Conservation (phyloP, 108 stramenopile genomes). For the Pseudonitzschia delicatissima region DNA sequence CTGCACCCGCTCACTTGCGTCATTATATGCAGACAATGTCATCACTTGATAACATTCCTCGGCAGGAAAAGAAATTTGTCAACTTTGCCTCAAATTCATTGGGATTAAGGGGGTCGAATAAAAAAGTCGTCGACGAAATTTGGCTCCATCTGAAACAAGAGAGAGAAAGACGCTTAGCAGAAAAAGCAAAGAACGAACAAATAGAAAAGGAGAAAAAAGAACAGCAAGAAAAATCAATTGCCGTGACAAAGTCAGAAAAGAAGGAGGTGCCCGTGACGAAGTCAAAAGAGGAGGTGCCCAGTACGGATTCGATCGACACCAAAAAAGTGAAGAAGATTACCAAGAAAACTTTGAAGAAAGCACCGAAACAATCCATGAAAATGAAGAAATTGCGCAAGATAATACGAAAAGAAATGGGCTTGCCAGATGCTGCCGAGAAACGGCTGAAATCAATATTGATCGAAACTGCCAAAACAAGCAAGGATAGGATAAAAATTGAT, state of each 20-base stretch:
- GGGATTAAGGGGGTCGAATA: slow-evolving; percentile 46
- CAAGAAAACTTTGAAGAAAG: slow-evolving; percentile 78
- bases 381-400: slow-evolving; percentile 51
- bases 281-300: slow-evolving; percentile 19
- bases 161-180: slow-evolving; percentile 34
- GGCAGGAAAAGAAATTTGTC: slow-evolving; percentile 87
- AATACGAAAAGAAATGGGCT: slow-evolving; percentile 24
- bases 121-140: slow-evolving; percentile 52
- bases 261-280: slow-evolving; percentile 9
- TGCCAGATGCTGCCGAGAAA: slow-evolving; percentile 28
- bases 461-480: slow-evolving; percentile 12
- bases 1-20: slow-evolving; percentile 53
- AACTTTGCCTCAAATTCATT: slow-evolving; percentile 88
- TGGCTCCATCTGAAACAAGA: slow-evolving; percentile 66
- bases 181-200: slow-evolving; percentile 33
- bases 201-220: slow-evolving; percentile 17
- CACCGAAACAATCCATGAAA: slow-evolving; percentile 55
- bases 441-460: slow-evolving; percentile 28
- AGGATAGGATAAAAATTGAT: slow-evolving; percentile 33
- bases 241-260: slow-evolving; percentile 27
- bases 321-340: slow-evolving; percentile 47
- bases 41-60: slow-evolving; percentile 74
- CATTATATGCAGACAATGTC: slow-evolving; percentile 57
- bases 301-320: slow-evolving; percentile 12
- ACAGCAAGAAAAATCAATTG: slow-evolving; percentile 24